phyloP scores from a whole-genome alignment of 495 filamentous ascomycete genomes.

The Ramalina peruviana region DNA sequence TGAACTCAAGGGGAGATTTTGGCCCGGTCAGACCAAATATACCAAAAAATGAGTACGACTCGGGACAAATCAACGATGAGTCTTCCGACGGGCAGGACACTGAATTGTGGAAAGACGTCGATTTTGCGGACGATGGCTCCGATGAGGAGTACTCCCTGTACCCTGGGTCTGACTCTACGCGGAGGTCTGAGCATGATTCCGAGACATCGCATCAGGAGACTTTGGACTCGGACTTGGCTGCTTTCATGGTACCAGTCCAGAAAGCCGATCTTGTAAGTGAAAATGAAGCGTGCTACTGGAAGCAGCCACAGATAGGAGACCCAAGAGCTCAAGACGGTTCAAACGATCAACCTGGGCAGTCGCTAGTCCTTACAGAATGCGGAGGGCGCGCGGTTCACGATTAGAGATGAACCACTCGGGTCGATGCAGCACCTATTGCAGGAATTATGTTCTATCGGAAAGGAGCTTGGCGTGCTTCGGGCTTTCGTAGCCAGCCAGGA shows the following conservation, averaged over 20 bases:
- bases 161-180: too few relatives aligned
- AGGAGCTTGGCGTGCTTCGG: constrained; percentile 33
- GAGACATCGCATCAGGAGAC: too few relatives aligned
- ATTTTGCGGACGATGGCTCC: constrained; percentile 57
- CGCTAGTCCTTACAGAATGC: constrained; percentile 47
- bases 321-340: too few relatives aligned
- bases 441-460: constrained; percentile 30
- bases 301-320: too few relatives aligned
- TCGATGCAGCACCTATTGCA: constrained; percentile 29
- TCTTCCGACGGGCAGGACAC: background rate
- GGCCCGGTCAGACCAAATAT: background rate
- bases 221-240: too few relatives aligned
- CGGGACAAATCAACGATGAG: background rate
- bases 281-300: too few relatives aligned
- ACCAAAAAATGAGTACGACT: background rate
- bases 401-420: constrained; percentile 26
- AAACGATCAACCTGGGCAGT: background rate
- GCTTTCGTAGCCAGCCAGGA: constrained; percentile 28
- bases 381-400: constrained; percentile 20
- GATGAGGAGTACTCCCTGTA: constrained; percentile 25
- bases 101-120: constrained; percentile 63
- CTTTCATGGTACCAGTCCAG: too few relatives aligned
- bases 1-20: constrained; percentile 24
- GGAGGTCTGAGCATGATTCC: too few relatives aligned
- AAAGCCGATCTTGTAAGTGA: too few relatives aligned